Evolutionary conservation across 176 grass and related monocot species (phyloP), one percentile per base, ranked within the genome.

Genomic region (Typha latifolia): DNA sequence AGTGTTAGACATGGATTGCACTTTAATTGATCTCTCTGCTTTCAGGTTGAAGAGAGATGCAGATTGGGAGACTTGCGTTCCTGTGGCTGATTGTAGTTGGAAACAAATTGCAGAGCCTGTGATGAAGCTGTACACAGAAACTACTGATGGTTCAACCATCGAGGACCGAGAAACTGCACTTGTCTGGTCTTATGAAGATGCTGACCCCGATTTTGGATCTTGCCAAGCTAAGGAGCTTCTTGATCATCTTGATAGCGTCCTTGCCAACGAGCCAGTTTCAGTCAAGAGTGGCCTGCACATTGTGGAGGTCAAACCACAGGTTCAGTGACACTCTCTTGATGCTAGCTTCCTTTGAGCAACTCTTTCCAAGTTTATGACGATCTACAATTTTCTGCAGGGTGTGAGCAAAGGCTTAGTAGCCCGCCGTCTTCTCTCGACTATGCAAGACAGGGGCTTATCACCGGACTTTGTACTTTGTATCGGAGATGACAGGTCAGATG

Each of bases 181-280:
- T 0, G 93, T 89, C 37, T 97, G 93, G 93, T 89, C 77, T 55
- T 97, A 92, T 6, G 88, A 97, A 70, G 88, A 97, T 4, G 93
- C 93, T 0, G 93, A 97, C 74, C 83, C 89, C 1, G 88, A 97
- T 67, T 97, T 97, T 19, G 93, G 93, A 6, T 97, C 93, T 26
- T 97, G 93, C 69, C 93, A 92, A 56, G 93, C 93, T 1, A 97
- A 97, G 78, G 93, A 92, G 69, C 93, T 97, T 14, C 81, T 97
- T 14, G 78, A 89, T 68, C 93, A 97, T 31, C 78, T 97, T 12
- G 88, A 86, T 65, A 89, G 88, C 2, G 93, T 89, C 20, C 79
- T 97, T 2, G 53, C 88, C 0, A 97, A 92, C 29, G 93, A 92
- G 12, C 93, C 88, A 5, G 91, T 91, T 4, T 96, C 91, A 0